A percentile compares a stretch with the other conserved stretches of the same genome.
Conservation (phyloP, 2,329 filamentous ascomycete species). For the Aspergillus luchuensis region DNA sequence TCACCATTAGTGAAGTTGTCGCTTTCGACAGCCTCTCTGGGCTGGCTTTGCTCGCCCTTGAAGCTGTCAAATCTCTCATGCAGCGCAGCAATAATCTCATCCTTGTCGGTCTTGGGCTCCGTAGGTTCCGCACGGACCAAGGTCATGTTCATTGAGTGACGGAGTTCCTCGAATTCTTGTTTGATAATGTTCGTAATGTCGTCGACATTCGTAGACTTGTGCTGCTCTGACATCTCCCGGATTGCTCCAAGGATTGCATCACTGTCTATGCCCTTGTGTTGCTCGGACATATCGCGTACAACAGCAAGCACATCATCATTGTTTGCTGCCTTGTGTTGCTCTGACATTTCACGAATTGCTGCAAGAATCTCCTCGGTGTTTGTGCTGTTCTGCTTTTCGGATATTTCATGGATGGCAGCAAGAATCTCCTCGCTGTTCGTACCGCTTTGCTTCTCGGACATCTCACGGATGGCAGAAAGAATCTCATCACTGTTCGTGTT, state of each 20-base stretch:
- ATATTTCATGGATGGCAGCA: background rate
- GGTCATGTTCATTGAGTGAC: constrained; percentile 48
- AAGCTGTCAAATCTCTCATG: constrained; percentile 47
- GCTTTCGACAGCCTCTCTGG: constrained; percentile 58
- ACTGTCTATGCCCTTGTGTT: background rate
- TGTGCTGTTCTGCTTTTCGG: background rate
- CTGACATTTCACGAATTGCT: background rate
- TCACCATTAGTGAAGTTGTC: constrained; percentile 58
- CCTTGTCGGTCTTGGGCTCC: constrained; percentile 39
- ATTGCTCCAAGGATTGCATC: constrained; percentile 62
- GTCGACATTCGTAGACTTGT: constrained; percentile 31
- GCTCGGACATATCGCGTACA: background rate
- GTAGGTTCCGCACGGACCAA: constrained; percentile 41
- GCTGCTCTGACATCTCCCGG: constrained; percentile 47
- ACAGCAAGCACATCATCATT: background rate
- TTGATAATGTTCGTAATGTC: constrained; percentile 52
- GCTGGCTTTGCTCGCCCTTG: constrained; percentile 55
- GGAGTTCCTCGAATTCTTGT: constrained; percentile 63
- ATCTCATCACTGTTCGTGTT: background rate
- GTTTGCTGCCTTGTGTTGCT: background rate
- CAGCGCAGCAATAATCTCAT: constrained; percentile 64
- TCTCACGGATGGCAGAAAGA: background rate
- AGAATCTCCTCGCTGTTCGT: background rate
- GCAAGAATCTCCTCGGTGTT: background rate
- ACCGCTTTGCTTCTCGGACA: background rate